phyloP scores from a whole-genome alignment of 2,329 filamentous ascomycete genomes.

The Chrysosphaeria jannelii region DNA sequence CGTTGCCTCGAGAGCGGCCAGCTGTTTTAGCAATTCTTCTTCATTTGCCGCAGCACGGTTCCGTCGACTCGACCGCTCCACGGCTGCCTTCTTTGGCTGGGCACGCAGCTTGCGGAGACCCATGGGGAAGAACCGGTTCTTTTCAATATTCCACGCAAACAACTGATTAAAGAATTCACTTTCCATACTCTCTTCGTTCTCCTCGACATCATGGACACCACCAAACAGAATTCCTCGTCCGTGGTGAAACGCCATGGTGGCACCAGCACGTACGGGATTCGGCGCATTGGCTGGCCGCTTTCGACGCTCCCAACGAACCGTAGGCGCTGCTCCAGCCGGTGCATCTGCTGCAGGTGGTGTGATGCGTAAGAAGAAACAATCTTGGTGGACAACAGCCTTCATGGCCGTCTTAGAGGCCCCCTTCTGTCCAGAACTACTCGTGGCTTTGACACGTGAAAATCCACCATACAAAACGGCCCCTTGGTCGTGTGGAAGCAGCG shows the following conservation, averaged over 20 bases:
- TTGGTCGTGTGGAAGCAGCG: constrained; percentile 64
- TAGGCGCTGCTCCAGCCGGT: constrained; percentile 31
- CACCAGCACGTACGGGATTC: constrained; percentile 53
- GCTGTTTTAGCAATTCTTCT: constrained; percentile 61
- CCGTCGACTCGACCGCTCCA: constrained; percentile 25
- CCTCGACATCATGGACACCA: constrained; percentile 76
- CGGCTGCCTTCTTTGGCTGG: constrained; percentile 17
- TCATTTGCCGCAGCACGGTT: constrained; percentile 72
- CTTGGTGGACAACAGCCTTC: constrained; percentile 73
- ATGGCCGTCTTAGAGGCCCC: constrained; percentile 40
- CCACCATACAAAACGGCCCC: constrained; percentile 81
- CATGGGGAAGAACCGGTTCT: constrained; percentile 81
- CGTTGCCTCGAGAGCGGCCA: constrained; percentile 48
- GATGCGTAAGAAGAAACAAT: constrained; percentile 78
- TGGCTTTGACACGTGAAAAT: constrained; percentile 69
- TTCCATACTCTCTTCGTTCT: constrained; percentile 81
- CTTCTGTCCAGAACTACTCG: constrained; percentile 22
- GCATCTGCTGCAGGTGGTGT: constrained; percentile 39
- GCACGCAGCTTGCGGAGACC: constrained; percentile 42
- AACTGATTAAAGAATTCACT: constrained; percentile 89
- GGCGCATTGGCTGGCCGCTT: constrained; percentile 82
- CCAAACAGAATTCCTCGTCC: constrained; percentile 81
- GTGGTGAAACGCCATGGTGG: constrained; percentile 85
- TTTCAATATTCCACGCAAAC: constrained; percentile 81
- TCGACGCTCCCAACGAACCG: constrained; percentile 67